These are phyloP conservation scores for Puccinia polysora DNA, from an alignment of 1,284 basidiomycete genomes.

Conservation along the genomic window DNA sequence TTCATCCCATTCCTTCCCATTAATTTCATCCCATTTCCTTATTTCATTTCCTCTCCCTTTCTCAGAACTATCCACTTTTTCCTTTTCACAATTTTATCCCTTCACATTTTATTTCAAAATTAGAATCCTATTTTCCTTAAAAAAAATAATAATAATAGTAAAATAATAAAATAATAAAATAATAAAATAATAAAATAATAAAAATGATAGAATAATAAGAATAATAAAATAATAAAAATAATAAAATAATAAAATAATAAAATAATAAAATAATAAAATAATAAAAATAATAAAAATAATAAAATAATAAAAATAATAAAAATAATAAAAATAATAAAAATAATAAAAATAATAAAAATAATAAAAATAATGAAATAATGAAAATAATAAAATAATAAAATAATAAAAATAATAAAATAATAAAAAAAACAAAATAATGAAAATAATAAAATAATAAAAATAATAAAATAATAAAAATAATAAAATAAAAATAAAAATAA, in stretches of 20 bases:
- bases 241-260: background rate
- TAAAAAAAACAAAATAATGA: no score
- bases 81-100: no score
- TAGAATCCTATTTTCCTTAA: no score
- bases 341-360: constrained; percentile 1
- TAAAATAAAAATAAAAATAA: constrained; percentile 3
- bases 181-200: background rate
- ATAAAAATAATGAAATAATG: background rate
- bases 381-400: background rate
- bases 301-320: background rate
- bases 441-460: background rate
- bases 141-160: background rate
- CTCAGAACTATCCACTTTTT: no score
- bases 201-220: no score
- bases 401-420: background rate
- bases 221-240: background rate
- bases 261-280: background rate
- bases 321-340: background rate
- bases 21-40: no score
- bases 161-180: background rate
- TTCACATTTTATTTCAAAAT: no score
- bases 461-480: background rate
- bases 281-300: background rate
- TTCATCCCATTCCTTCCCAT: no score
- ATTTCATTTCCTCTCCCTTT: no score